These are phyloP conservation scores for Saccharomycopsis schoenii DNA, from an alignment of 805 yeast species.

Conservation along the genomic window DNA sequence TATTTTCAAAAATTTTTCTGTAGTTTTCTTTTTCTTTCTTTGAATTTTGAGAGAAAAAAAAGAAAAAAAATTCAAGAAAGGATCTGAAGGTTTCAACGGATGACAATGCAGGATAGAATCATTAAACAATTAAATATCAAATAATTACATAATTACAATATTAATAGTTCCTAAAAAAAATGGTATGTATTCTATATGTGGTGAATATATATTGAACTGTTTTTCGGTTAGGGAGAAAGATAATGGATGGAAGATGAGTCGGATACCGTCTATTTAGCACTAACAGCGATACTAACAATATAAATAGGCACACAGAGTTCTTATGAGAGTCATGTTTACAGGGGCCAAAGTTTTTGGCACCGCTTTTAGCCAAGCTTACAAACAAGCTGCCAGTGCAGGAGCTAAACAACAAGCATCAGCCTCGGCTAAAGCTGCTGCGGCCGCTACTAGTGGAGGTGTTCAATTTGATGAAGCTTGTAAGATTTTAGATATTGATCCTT, in stretches of 20 bases:
- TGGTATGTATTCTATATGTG: background rate
- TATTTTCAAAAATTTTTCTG: background rate
- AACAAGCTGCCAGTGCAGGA: constrained; percentile 92
- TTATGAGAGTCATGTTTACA: constrained; percentile 82
- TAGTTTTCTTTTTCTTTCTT: background rate
- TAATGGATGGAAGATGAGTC: background rate
- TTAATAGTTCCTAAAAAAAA: background rate
- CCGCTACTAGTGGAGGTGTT: constrained; percentile 64
- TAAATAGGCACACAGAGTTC: constrained; percentile 73
- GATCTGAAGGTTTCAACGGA: background rate
- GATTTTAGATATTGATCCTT: constrained; percentile 69
- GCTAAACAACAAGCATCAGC: constrained; percentile 56
- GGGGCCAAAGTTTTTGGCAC: constrained; percentile 94
- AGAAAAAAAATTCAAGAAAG: background rate
- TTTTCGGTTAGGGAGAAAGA: background rate
- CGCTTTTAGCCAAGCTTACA: constrained; percentile 95
- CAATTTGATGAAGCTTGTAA: constrained; percentile 84
- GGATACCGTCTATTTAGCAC: no score
- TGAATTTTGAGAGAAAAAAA: background rate
- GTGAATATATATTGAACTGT: background rate
- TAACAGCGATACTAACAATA: background rate
- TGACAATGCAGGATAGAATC: background rate
- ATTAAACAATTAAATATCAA: background rate
- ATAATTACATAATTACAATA: background rate
- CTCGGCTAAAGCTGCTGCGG: constrained; percentile 31